Conservation (phyloP, 1,284 basidiomycete species). For the Rhodofomes roseus region DNA sequence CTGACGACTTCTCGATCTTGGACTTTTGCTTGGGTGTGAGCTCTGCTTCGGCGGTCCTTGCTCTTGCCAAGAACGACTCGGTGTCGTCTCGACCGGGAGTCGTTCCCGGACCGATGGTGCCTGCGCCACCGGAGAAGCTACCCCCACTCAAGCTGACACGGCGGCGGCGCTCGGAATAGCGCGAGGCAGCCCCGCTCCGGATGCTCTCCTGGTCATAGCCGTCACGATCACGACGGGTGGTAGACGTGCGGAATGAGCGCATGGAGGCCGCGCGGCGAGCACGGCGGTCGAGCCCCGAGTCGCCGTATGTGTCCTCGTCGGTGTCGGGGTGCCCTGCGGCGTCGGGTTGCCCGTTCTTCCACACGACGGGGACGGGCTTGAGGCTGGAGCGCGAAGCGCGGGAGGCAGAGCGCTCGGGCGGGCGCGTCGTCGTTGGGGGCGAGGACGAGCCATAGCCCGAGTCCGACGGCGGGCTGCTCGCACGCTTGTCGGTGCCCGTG, state of each 20-base stretch:
- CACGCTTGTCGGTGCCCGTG: not conserved
- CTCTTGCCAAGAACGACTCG: conserved; percentile 30
- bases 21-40: conserved; percentile 43
- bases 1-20: conserved; percentile 43
- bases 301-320: not conserved
- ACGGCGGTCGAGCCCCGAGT: conserved; percentile 1
- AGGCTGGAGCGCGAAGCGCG: conserved; percentile 14
- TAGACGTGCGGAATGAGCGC: conserved; percentile 22
- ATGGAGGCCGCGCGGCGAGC: conserved; percentile 22
- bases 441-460: conserved; percentile 25
- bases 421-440: not conserved
- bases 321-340: conserved; percentile 2
- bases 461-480: conserved; percentile 15
- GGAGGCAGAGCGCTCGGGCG: conserved; percentile 7
- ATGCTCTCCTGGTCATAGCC: conserved; percentile 17
- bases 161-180: conserved; percentile 23
- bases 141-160: conserved; percentile 36
- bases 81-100: conserved; percentile 30
- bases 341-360: conserved; percentile 15
- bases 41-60: conserved; percentile 37
- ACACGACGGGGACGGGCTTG: conserved; percentile 26
- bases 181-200: conserved; percentile 20
- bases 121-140: conserved; percentile 47
- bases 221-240: not conserved
- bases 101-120: conserved; percentile 38